Conservation (phyloP, 176 grass and related monocot genomes). For the Juncus effusus region DNA sequence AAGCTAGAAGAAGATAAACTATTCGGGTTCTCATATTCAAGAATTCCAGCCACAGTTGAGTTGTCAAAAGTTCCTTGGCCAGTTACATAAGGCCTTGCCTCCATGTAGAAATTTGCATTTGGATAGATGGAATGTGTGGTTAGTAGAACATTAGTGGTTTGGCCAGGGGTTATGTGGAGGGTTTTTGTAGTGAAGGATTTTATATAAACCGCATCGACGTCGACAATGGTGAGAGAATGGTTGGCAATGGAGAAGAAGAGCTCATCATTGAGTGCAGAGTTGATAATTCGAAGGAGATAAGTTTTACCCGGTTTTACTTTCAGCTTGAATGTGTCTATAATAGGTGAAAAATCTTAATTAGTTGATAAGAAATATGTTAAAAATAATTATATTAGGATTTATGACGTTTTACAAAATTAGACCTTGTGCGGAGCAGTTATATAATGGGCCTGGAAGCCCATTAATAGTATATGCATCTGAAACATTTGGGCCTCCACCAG, state of each 20-base stretch:
- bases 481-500: constrained; percentile 49
- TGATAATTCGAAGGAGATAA: constrained; percentile 75
- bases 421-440: constrained; percentile 64
- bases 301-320: constrained; percentile 53
- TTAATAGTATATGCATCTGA: constrained; percentile 74
- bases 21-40: constrained; percentile 37
- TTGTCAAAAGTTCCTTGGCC: constrained; percentile 60
- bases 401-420: not conserved
- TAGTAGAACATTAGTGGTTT: constrained; percentile 76
- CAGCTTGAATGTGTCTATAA: constrained; percentile 60
- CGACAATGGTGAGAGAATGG: constrained; percentile 67
- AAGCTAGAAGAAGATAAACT: not conserved
- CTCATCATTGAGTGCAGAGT: constrained; percentile 77
- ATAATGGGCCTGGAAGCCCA: constrained; percentile 53
- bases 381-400: too few species aligned
- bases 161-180: constrained; percentile 64
- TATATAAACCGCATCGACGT: constrained; percentile 69
- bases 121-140: constrained; percentile 7
- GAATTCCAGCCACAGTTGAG: constrained; percentile 50
- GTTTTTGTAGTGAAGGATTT: constrained; percentile 44
- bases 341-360: not conserved
- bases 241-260: constrained; percentile 84
- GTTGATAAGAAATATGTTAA: not conserved
- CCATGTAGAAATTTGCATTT: constrained; percentile 48
- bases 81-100: constrained; percentile 51